Base-by-base conservation (phyloP, 805 yeast species). In the Candida vaughaniae region DNA sequence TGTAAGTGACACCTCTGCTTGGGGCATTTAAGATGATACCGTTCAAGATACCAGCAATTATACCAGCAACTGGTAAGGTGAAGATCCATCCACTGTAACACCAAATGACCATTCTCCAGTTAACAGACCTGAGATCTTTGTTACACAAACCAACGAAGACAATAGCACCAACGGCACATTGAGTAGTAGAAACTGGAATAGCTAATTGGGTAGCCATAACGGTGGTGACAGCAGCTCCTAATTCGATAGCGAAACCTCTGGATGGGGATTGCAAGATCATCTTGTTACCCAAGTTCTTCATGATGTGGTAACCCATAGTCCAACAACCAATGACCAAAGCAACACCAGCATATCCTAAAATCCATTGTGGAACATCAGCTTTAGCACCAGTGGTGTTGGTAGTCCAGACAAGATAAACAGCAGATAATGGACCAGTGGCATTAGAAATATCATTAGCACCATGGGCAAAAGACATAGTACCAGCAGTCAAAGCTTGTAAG, bases 361-460 rank as follows among this genome's bases (percentile, higher is more conserved):
- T 73, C 90, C 91, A 83, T 31, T 77, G 58, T 31, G 91, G 90
- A 25, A 80, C 84, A 9, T 72, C 77, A 25, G 82, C 57, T 51
- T 79, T 77, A 4, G 51, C 44, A 12, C 59, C 54, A 33, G 68
- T 64, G 3, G 62, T 53, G 48, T 79, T 77, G 23, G 77, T 59
- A 16, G 57, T 57, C 88, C 89, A 83, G 17, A 79, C 66, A 29
- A 69, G 59, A 56, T 79, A 83, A 16, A 82, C 73, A 10, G 88
- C 72, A 30, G 88, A 64, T 48, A 81, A 67, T 22, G 91, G 90
- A 47, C 88, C 90, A 22, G 85, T 75, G 25, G 91, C 89, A 50
- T 83, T 83, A 33, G 88, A 73, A 45, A 84, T 81, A 62, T 83
- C 91, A 53, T 83, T 83, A 26, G 91, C 81, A 39, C 91, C 91